phyloP scores from a whole-genome alignment of 768 basidiomycete genomes.

The Tylopilus rubrobrunneus region DNA sequence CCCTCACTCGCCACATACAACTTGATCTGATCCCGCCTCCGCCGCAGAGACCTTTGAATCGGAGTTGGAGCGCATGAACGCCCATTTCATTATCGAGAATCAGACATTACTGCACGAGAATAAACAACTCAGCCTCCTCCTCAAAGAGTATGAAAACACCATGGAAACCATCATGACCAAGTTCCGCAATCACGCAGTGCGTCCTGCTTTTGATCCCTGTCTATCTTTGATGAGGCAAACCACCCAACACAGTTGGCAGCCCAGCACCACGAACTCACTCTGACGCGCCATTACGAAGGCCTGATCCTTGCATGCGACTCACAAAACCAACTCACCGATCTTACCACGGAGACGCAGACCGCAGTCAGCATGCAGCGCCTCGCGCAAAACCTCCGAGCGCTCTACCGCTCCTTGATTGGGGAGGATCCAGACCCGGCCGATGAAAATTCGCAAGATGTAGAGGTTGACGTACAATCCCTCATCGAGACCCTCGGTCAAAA shows the following conservation, averaged over 20 bases:
- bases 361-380: slow-evolving; percentile 70
- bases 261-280: slow-evolving; percentile 81
- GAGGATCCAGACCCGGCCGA: slow-evolving; percentile 41
- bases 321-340: slow-evolving; percentile 50
- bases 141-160: slow-evolving; percentile 94
- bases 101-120: slow-evolving; percentile 91
- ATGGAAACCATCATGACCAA: slow-evolving; percentile 97
- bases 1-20: slow-evolving; percentile 1
- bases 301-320: slow-evolving; percentile 67
- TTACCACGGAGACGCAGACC: slow-evolving; percentile 55
- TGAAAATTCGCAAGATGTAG: slow-evolving; percentile 29
- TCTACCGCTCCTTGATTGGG: slow-evolving; percentile 67
- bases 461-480: slow-evolving; percentile 40
- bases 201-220: slow-evolving; percentile 27
- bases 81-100: slow-evolving; percentile 90
- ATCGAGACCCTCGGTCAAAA: slow-evolving; percentile 42
- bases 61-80: slow-evolving; percentile 86
- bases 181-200: slow-evolving; percentile 86
- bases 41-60: slow-evolving; percentile 83
- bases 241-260: slow-evolving; percentile 65
- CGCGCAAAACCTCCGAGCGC: slow-evolving; percentile 62
- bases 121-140: slow-evolving; percentile 80
- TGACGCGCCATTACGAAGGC: slow-evolving; percentile 87
- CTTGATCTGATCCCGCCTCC: slow-evolving; percentile 9
- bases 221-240: slow-evolving; percentile 6